These are phyloP conservation scores for Aspergillus sp. DNA, from an alignment of 2,329 filamentous ascomycete species.

Conservation along the genomic window DNA sequence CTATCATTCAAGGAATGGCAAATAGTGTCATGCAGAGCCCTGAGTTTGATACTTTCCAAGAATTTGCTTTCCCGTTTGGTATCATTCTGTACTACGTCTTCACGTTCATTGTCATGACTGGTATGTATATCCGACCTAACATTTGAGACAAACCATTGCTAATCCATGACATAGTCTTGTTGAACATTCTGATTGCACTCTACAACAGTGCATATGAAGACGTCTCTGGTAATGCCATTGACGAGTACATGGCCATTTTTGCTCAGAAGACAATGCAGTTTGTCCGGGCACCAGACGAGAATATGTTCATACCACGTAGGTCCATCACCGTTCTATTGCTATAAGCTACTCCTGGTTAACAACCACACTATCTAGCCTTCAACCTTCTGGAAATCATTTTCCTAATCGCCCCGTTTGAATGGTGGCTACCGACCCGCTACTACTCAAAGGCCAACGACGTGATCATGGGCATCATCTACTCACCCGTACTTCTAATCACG, in stretches of 20 bases:
- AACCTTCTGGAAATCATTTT: slow-evolving; percentile 86
- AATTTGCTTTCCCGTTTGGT: slow-evolving; percentile 88
- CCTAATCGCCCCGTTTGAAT: slow-evolving; percentile 78
- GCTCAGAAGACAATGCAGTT: slow-evolving; percentile 95
- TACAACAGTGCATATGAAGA: slow-evolving; percentile 97
- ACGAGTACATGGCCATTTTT: slow-evolving; percentile 93
- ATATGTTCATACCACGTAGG: slow-evolving; percentile 84
- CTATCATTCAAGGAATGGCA: slow-evolving; percentile 57
- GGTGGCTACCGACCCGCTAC: slow-evolving; percentile 74
- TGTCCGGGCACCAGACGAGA: slow-evolving; percentile 92
- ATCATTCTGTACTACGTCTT: slow-evolving; percentile 96
- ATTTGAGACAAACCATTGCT: slow-evolving; percentile 2
- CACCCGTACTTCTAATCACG: slow-evolving; percentile 73
- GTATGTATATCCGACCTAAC: slow-evolving; percentile 21
- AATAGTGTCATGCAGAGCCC: slow-evolving; percentile 90
- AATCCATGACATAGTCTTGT: slow-evolving; percentile 52
- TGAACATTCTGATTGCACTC: slow-evolving; percentile 94
- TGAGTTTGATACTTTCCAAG: slow-evolving; percentile 83
- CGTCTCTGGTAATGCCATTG: slow-evolving; percentile 85
- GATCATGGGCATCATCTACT: slow-evolving; percentile 83
- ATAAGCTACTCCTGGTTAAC: neutral
- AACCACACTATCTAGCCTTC: slow-evolving; percentile 51
- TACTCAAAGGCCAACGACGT: slow-evolving; percentile 84
- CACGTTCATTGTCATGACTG: slow-evolving; percentile 92
- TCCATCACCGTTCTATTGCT: neutral